A percentile compares a stretch with the other conserved stretches of the same genome.
Evolutionary conservation across 441 rosid species (phyloP).

Genomic region (Erodium moschatum): DNA sequence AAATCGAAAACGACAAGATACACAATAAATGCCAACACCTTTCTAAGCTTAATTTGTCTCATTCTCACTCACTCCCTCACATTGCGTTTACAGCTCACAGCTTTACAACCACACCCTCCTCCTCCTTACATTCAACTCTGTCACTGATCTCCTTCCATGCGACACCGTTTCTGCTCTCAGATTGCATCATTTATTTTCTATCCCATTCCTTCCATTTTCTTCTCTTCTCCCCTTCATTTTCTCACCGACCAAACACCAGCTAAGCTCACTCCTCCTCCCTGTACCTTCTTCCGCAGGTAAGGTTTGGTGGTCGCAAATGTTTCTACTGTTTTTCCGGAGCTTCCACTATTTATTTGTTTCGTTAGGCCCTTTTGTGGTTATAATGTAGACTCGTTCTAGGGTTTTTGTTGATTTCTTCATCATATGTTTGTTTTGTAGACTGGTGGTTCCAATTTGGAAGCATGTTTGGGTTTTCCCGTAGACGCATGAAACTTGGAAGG

Average conservation of each 20-base stretch:
- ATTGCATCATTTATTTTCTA: not conserved
- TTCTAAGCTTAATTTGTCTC: not conserved
- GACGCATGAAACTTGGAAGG: constrained; percentile 93
- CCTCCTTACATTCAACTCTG: not conserved
- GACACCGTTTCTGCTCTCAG: not conserved
- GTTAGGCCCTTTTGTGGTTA: not conserved
- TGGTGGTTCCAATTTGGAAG: not conserved
- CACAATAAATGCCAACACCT: not conserved
- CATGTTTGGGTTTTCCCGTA: constrained; percentile 76
- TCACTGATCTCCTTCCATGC: not conserved
- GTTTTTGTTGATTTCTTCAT: not conserved
- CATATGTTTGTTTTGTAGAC: not conserved
- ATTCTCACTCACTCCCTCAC: not conserved
- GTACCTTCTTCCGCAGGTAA: not conserved
- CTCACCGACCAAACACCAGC: not conserved
- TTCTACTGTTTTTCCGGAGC: not conserved
- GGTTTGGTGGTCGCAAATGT: not conserved
- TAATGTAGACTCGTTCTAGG: not conserved
- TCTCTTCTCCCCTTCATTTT: too few species aligned
- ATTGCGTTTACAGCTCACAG: not conserved
- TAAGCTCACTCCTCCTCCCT: not conserved
- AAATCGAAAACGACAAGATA: not conserved
- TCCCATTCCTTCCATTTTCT: too few species aligned
- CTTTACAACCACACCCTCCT: not conserved
- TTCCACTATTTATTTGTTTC: not conserved